Percentiles rank a stretch among this genome's conserved stretches.
phyloP scores from a whole-genome alignment of 805 yeast species.

The Spencermartinsiella europaea region DNA sequence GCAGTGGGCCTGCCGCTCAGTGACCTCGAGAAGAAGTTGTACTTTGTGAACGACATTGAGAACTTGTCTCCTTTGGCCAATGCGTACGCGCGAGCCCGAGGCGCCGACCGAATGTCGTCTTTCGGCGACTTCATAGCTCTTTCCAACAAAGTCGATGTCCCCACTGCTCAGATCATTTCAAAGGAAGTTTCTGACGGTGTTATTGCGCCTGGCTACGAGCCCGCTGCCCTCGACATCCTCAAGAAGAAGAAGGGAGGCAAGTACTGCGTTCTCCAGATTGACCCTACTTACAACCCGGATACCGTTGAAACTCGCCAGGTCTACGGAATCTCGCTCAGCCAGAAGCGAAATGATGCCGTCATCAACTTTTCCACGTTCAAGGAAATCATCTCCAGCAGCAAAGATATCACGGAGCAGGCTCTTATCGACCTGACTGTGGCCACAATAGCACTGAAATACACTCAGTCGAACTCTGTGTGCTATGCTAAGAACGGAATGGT shows the following conservation, averaged over 20 bases:
- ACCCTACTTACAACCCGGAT: constrained; percentile 87
- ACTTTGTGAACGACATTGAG: constrained; percentile 92
- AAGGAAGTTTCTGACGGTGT: constrained; percentile 98
- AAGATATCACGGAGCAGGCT: constrained; percentile 86
- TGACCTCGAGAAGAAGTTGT: constrained; percentile 88
- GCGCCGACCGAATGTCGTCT: constrained; percentile 99
- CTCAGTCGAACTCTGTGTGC: constrained; percentile 98
- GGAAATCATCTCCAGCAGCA: constrained; percentile 85
- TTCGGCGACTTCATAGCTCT: constrained; percentile 98
- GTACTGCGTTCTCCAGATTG: constrained; percentile 93
- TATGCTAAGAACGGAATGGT: constrained; percentile 99
- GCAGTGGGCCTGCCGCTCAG: constrained; percentile 94
- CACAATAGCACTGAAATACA: constrained; percentile 93
- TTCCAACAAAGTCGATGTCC: constrained; percentile 90
- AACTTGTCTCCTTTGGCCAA: constrained; percentile 94
- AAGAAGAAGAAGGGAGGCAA: constrained; percentile 94
- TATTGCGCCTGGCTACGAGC: constrained; percentile 94
- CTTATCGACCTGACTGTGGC: constrained; percentile 92
- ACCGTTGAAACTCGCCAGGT: constrained; percentile 86
- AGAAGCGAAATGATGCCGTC: constrained; percentile 96
- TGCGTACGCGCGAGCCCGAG: constrained; percentile 99
- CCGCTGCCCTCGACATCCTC: constrained; percentile 85
- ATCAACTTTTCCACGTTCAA: constrained; percentile 85
- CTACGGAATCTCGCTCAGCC: constrained; percentile 91
- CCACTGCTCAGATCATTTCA: constrained; percentile 95